Percentiles rank a stretch among this genome's conserved stretches.
Evolutionary conservation across 805 yeast genomes (phyloP).

Genomic region (Cyberlindnera petersonii): DNA sequence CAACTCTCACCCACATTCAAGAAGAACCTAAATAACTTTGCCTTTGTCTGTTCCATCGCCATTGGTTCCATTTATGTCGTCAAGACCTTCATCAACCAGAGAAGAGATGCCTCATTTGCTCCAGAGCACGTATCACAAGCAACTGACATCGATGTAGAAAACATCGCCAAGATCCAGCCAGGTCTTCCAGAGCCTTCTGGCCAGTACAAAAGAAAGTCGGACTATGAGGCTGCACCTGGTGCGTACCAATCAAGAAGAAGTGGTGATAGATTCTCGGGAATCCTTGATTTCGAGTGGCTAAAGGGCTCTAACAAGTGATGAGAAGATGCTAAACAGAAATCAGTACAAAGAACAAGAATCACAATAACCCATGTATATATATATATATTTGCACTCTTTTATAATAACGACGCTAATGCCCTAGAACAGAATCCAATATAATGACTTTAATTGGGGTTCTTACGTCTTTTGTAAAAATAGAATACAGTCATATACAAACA

Average conservation of each 20-base stretch:
- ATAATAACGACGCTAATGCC: too few species aligned
- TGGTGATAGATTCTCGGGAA: constrained; percentile 45
- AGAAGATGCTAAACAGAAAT: neutral
- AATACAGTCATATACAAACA: too few species aligned
- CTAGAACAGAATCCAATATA: too few species aligned
- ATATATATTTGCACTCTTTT: too few species aligned
- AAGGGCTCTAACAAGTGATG: constrained; percentile 19
- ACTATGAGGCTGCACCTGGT: constrained; percentile 64
- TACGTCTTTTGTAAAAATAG: neutral
- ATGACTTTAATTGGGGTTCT: too few species aligned
- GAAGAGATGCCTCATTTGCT: constrained; percentile 33
- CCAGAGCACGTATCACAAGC: constrained; percentile 29
- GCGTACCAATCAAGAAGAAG: constrained; percentile 53
- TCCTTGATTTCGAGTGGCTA: constrained; percentile 24
- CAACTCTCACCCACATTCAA: constrained; percentile 18
- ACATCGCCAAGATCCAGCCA: constrained; percentile 43
- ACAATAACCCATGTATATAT: neutral
- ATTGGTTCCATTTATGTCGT: constrained; percentile 27
- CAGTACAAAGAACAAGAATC: too few species aligned
- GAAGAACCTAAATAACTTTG: constrained; percentile 22
- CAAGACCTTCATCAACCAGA: constrained; percentile 31
- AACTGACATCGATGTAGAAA: constrained; percentile 3
- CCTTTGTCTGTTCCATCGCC: constrained; percentile 26
- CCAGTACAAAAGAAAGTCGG: constrained; percentile 47
- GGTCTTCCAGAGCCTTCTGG: constrained; percentile 48